These are phyloP conservation scores for Purshia tridentata DNA, from an alignment of 306 rosid genomes.

Conservation along the genomic window DNA sequence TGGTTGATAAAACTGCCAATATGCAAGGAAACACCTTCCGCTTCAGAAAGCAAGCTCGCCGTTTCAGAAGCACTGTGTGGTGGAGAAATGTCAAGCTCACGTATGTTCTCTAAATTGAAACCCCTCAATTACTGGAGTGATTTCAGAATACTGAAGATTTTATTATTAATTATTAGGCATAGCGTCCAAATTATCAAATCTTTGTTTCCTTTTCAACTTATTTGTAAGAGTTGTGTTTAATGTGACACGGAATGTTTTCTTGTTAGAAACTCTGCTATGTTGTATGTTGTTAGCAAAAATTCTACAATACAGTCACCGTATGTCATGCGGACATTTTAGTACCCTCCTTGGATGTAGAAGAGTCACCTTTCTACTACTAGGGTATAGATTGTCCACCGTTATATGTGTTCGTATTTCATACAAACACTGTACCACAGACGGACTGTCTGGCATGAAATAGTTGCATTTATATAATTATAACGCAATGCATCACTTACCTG, in stretches of 20 bases:
- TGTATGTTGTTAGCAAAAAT: too few species aligned
- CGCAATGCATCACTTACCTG: neutral
- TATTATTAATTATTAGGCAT: too few species aligned
- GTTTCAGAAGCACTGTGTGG: conserved; percentile 88
- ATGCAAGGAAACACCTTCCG: conserved; percentile 97
- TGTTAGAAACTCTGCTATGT: too few species aligned
- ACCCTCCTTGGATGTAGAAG: too few species aligned
- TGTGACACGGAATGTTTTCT: neutral
- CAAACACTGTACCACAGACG: too few species aligned
- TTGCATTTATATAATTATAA: neutral
- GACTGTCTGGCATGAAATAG: neutral
- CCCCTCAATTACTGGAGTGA: neutral
- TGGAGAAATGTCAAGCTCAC: conserved; percentile 97
- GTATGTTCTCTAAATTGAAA: conserved; percentile 47
- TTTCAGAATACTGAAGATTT: neutral
- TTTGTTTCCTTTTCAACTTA: neutral
- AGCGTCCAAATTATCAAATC: neutral
- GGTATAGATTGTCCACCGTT: too few species aligned
- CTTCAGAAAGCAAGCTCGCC: conserved; percentile 97
- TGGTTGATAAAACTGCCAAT: conserved; percentile 87
- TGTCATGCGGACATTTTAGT: too few species aligned
- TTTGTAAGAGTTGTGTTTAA: neutral
- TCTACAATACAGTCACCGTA: too few species aligned
- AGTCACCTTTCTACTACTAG: too few species aligned
- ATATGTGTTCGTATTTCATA: too few species aligned